A percentile compares a stretch with the other conserved stretches of the same genome.
Conservation (phyloP, 2,329 filamentous ascomycete genomes). For the Leptosphaerulina australis region DNA sequence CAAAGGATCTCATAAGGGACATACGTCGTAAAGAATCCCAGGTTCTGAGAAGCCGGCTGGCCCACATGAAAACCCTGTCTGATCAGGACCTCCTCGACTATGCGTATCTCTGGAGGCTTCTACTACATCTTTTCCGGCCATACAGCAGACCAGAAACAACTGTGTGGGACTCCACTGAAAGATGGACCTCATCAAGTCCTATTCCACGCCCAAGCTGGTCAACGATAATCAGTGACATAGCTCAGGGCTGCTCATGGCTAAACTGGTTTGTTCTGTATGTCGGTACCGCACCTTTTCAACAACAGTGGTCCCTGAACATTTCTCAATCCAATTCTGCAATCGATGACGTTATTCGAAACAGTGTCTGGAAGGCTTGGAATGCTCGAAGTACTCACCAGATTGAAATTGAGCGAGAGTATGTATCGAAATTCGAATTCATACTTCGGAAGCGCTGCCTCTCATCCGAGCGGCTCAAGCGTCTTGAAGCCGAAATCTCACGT, state of each 20-base stretch:
- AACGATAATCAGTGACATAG: constrained; percentile 19
- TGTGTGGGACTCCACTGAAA: background rate
- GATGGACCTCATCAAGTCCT: background rate
- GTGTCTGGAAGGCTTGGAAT: constrained; percentile 16
- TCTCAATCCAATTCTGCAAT: background rate
- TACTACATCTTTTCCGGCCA: constrained; percentile 20
- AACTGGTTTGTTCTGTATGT: constrained; percentile 24
- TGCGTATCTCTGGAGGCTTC: constrained; percentile 21
- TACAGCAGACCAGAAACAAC: constrained; percentile 15
- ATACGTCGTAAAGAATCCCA: constrained; percentile 14
- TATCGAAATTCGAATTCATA: constrained; percentile 24
- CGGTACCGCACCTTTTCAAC: constrained; percentile 18
- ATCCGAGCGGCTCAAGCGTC: constrained; percentile 10
- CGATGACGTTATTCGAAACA: constrained; percentile 11
- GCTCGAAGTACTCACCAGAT: constrained; percentile 18
- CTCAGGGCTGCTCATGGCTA: constrained; percentile 29
- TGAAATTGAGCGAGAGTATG: constrained; percentile 25
- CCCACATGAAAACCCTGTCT: constrained; percentile 5
- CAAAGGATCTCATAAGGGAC: constrained; percentile 1
- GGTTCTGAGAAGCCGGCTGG: constrained; percentile 18
- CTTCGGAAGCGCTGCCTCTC: constrained; percentile 24
- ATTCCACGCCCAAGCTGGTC: constrained; percentile 13
- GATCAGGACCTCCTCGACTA: constrained; percentile 24
- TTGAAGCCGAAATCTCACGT: constrained; percentile 18
- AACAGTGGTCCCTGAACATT: constrained; percentile 17